Percentiles rank a stretch among this genome's conserved stretches.
These are phyloP conservation scores for Fusarium nurragi DNA, from an alignment of 2,329 filamentous ascomycete species.

Conservation along the genomic window DNA sequence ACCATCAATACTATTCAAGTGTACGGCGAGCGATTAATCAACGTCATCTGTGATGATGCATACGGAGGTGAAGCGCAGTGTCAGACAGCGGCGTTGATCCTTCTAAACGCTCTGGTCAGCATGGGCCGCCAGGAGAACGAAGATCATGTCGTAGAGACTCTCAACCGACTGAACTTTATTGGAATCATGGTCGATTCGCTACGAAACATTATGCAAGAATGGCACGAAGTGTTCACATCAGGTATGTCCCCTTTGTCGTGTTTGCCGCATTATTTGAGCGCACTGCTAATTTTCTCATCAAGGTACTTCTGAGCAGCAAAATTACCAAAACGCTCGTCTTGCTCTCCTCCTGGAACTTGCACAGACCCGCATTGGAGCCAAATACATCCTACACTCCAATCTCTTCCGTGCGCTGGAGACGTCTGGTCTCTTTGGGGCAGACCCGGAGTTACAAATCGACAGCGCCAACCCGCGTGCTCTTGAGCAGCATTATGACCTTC, in stretches of 20 bases:
- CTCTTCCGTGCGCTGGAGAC: constrained; percentile 83
- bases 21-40: constrained; percentile 81
- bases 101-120: constrained; percentile 81
- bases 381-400: constrained; percentile 86
- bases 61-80: constrained; percentile 84
- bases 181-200: constrained; percentile 90
- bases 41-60: constrained; percentile 91
- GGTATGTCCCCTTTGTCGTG: constrained; percentile 56
- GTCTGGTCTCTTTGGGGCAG: constrained; percentile 86
- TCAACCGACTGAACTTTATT: constrained; percentile 90
- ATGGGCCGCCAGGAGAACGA: constrained; percentile 78
- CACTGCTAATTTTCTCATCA: constrained; percentile 28
- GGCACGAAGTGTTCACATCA: constrained; percentile 64
- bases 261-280: neutral
- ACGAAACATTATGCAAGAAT: constrained; percentile 77
- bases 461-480: constrained; percentile 75
- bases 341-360: constrained; percentile 85
- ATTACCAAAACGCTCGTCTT: constrained; percentile 75
- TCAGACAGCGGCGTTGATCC: constrained; percentile 84
- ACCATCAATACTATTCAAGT: constrained; percentile 76
- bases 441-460: constrained; percentile 90
- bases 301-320: constrained; percentile 57
- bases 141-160: constrained; percentile 77
- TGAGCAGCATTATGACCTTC: constrained; percentile 83
- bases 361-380: constrained; percentile 85